Evolutionary conservation across 2,329 filamentous ascomycete genomes (phyloP).

Genomic region (Sodiomyces alkalinus): DNA sequence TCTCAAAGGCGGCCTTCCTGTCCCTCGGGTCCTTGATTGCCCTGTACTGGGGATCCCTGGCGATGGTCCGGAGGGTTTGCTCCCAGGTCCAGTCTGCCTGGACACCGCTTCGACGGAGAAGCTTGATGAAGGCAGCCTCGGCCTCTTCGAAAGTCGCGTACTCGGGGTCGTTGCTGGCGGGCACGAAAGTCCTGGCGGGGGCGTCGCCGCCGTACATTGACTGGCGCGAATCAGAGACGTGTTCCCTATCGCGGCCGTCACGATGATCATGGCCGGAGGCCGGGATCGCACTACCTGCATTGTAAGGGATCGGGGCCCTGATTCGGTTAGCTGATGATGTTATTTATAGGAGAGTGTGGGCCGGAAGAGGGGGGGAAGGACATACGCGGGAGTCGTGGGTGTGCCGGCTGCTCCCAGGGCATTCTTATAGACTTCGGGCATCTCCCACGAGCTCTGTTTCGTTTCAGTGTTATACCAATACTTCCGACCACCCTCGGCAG

Average conservation of each 20-base stretch:
- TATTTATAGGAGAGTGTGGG: too few species aligned
- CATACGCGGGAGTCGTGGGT: conserved; percentile 28
- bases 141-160: conserved; percentile 74
- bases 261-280: conserved; percentile 19
- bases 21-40: conserved; percentile 87
- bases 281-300: conserved; percentile 23
- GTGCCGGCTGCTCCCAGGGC: conserved; percentile 47
- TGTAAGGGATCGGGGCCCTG: conserved; percentile 25
- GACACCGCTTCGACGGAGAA: conserved; percentile 71
- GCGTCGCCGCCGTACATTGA: conserved; percentile 40
- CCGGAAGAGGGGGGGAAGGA: conserved; percentile 3
- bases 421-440: conserved; percentile 69
- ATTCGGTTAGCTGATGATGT: conserved; percentile 8
- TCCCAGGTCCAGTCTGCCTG: conserved; percentile 91
- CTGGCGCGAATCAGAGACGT: conserved; percentile 39
- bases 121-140: conserved; percentile 82
- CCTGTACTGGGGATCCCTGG: conserved; percentile 84
- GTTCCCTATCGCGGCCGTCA: conserved; percentile 20
- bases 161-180: conserved; percentile 56
- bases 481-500: conserved; percentile 68
- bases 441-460: conserved; percentile 87
- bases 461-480: conserved; percentile 95
- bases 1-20: conserved; percentile 81
- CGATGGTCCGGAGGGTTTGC: conserved; percentile 69
- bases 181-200: conserved; percentile 42